A percentile compares a stretch with the other conserved stretches of the same genome.
phyloP scores from a whole-genome alignment of 1,139 yeast genomes.

The Pneumocystis jirovecii region DNA sequence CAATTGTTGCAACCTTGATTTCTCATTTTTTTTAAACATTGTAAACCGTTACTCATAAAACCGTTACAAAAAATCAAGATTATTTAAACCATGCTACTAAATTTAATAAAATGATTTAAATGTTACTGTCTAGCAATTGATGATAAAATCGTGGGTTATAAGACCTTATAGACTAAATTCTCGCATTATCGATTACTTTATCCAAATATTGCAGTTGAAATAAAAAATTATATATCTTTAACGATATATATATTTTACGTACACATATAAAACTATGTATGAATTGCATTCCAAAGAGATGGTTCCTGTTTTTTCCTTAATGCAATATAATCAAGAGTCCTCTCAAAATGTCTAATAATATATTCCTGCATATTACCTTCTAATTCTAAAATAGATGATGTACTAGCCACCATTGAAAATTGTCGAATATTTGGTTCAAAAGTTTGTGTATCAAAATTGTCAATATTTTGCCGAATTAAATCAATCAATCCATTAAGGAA shows the following conservation, averaged over 20 bases:
- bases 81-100: background rate
- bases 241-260: background rate
- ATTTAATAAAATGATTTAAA: background rate
- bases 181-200: background rate
- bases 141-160: background rate
- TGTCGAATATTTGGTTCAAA: slow-evolving; percentile 25
- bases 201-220: background rate
- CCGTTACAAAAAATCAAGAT: background rate
- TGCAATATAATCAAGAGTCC: slow-evolving; percentile 52
- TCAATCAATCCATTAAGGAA: slow-evolving; percentile 50
- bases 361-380: slow-evolving; percentile 8
- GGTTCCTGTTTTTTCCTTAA: slow-evolving; percentile 48
- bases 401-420: slow-evolving; percentile 4
- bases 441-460: slow-evolving; percentile 32
- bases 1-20: background rate
- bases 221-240: background rate
- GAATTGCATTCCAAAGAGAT: background rate
- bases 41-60: background rate
- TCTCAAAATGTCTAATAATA: slow-evolving; percentile 37
- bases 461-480: slow-evolving; percentile 61
- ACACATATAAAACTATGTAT: background rate
- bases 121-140: background rate
- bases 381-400: slow-evolving; percentile 11
- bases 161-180: background rate
- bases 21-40: background rate